Evolutionary conservation across 164 flowering plant species (phyloP), one percentile per base, ranked within the genome.

Genomic region (Taxillus chinensis): DNA sequence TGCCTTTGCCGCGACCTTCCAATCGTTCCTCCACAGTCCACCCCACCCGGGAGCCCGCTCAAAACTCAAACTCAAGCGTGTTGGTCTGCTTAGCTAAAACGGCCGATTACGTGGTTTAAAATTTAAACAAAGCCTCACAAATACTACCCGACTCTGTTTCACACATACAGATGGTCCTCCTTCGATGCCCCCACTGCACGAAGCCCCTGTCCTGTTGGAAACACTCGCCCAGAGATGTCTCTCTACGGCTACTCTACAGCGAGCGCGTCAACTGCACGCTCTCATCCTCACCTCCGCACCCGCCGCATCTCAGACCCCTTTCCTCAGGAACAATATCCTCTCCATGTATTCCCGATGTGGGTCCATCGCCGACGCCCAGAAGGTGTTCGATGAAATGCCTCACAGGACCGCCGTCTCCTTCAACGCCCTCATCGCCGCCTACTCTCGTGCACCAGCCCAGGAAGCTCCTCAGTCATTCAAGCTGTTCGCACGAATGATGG

Each of bases 341-440:
- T 77, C 93, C 5, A 82, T 86, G 89, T 92, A 92, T 59, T 77
- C 78, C 0, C 71, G 77, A 63, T 86, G 84, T 55, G 80, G 83
- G 14, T 80, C 92, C 5, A 46, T 82, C 6, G 27, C 12, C 8
- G 81, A 86, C 46, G 68, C 93, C 8, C 83, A 50, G 7, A 59
- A 9, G 8, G 66, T 87, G 73, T 86, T 92, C 83, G 96, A 92
- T 67, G 64, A 70, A 83, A 90, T 86, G 90, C 90, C 89, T 57
- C 79, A 74, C 0, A 77, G 92, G 67, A 86, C 70, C 61, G n/a
- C 74, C 15, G 84, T 92, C 59, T 80, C 93, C 3, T 92, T 68
- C 75, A 92, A 90, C 66, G 83, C 90, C 3, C 74, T 90, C 58
- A 78, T 90, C 27, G 46, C 96, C 0, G 84, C 90, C 12, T 86